Base-by-base conservation (phyloP, 768 basidiomycete species). In the Lyophyllum semitale region DNA sequence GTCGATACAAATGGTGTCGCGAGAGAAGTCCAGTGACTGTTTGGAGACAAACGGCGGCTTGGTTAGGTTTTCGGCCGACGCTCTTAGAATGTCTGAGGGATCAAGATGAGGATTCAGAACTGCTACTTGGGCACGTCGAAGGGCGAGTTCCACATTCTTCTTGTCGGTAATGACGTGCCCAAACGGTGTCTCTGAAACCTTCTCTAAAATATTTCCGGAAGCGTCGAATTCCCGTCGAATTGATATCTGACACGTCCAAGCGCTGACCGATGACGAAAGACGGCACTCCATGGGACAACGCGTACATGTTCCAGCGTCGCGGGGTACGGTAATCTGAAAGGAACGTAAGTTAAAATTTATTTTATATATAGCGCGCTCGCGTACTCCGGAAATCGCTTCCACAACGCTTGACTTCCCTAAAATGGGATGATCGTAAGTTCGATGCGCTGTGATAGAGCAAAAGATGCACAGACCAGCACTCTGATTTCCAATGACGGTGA, bases 401-500 rank as follows among this genome's bases (percentile, higher is more conserved):
- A 82, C 78, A 8, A 82, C 68, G 41, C 72, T 74, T 1, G 75
- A 77, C 59, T 78, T 78, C 3, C 75, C 69, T 69, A 32, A 37
- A 37, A n/a, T n/a, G 8, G 8, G 3, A 5, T 26, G 15, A 23
- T 20, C 18, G 5, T 7, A 11, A 43, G 12, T 7, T 29, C 18
- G 20, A 43, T 20, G 6, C 15, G 8, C 8, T 12, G 45, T 47
- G 41, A 0, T 7, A 20, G 12, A 11, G 0, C 15, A 15, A 35
- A 12, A 22, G 35, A 8, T 35, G 17, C 12, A 57, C 53, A 25
- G 13, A 70, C 79, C 83, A 7, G 80, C 78, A 45, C 74, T 77
- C 63, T 83, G 83, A 41, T 79, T 80, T 13, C 81, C 81, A 35
- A 81, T 79, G 38, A 81, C 78, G 18, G 75, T 76, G 41, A 83